Percentiles rank a stretch among this genome's conserved stretches.
Conservation (phyloP, 495 filamentous ascomycete species). For the Lasiosphaeriaceae sp. region DNA sequence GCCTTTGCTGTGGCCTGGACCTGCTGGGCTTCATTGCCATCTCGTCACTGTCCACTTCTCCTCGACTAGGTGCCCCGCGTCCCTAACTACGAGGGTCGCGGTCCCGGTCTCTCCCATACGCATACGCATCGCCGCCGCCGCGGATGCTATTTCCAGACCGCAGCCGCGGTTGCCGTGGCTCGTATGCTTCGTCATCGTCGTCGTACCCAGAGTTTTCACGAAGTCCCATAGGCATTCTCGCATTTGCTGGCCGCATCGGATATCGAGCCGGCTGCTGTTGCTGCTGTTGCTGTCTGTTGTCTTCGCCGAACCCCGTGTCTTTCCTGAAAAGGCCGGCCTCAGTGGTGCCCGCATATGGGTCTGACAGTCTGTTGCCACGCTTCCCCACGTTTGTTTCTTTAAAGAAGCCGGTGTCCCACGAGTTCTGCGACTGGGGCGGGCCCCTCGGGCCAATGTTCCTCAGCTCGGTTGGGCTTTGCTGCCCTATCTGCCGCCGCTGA, state of each 20-base stretch:
- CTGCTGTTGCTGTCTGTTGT: neutral
- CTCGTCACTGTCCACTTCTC: neutral
- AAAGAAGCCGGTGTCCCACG: neutral
- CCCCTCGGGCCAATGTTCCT: neutral
- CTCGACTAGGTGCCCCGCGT: slow-evolving; percentile 1
- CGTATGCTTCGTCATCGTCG: neutral
- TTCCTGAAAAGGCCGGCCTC: neutral
- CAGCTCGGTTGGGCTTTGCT: neutral
- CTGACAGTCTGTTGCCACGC: neutral
- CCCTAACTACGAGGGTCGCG: neutral
- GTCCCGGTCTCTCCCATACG: neutral
- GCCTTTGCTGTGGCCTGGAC: too few species aligned
- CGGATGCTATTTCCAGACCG: neutral
- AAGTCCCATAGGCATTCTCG: neutral
- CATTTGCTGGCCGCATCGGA: neutral
- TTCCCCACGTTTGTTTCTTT: neutral
- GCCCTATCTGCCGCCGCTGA: neutral
- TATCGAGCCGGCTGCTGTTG: neutral
- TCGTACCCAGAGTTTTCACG: neutral
- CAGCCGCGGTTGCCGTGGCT: too few species aligned
- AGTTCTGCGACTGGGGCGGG: neutral
- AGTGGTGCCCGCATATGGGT: neutral
- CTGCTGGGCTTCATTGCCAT: neutral
- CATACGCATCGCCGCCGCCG: neutral
- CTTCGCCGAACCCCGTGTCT: neutral